Base-by-base conservation (phyloP, 2,329 filamentous ascomycete species). In the Fusarium nygamai region DNA sequence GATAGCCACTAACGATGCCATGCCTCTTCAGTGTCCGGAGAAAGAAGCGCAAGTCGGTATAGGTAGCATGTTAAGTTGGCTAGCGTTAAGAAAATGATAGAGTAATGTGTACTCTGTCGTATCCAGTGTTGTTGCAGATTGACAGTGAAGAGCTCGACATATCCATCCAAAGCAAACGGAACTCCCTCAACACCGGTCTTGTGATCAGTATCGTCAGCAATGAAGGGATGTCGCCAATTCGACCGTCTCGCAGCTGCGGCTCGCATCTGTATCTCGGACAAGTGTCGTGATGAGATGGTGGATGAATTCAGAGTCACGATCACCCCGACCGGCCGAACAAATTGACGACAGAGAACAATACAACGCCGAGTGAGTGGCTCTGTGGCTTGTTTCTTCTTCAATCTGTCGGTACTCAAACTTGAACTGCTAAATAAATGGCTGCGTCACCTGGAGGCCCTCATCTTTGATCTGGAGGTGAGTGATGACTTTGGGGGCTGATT, bases 211-310 rank as follows among this genome's bases (percentile, higher is more conserved):
- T 27, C 12, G 44, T 14, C 12, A 7, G 24, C 3, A 14, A 27
- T 46, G 8, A 10, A 14, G 2, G 5, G 2, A 9, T 20, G 24
- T 14, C 19, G 19, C 44, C 24, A 10, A 20, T 27, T 20, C 4
- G 3, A 14, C 13, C 17, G 5, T 20, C 17, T 46, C n/a, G 11
- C 8, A 27, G 17, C 17, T 13, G 11, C 19, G 8, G 17, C 11
- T 9, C 43, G 0, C 0, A 27, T 27, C 0, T 27, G 17, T 2
- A 19, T 27, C 7, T 46, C 17, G 12, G 24, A 6, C 24, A 6
- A 46, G 17, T 27, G 12, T 46, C 5, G 12, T 46, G 17, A 6
- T 46, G 17, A 46, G 43, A 20, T 27, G 43, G 11, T 13, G 11
- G 24, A 27, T 27, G 12, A 13, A 9, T 11, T 20, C 24, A 20